Conservation (phyloP, 345 rosid genomes). For the Eucalyptus decipiens region DNA sequence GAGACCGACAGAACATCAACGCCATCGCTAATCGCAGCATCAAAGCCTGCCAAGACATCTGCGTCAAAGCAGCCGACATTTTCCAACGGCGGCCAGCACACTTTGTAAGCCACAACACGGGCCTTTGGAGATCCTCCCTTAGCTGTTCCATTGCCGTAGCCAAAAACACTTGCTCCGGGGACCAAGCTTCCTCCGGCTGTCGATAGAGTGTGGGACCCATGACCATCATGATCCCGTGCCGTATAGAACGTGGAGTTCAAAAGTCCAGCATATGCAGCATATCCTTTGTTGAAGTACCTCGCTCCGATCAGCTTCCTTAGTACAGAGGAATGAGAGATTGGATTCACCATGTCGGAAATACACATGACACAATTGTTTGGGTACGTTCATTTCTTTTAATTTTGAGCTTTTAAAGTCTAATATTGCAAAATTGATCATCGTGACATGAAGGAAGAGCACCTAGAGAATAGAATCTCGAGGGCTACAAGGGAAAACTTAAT, state of each 20-base stretch:
- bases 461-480: not conserved
- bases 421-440: not conserved
- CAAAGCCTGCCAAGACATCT: constrained; percentile 19
- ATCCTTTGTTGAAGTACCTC: constrained; percentile 2
- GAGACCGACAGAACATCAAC: constrained; percentile 24
- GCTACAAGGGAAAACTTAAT: not conserved
- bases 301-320: constrained; percentile 5
- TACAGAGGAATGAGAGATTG: not conserved
- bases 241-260: not conserved
- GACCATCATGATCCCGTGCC: constrained; percentile 10
- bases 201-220: constrained; percentile 20
- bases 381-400: not conserved
- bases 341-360: not conserved
- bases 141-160: constrained; percentile 15
- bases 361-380: not conserved
- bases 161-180: not conserved
- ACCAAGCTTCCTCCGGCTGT: constrained; percentile 10
- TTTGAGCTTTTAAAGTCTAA: not conserved
- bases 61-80: constrained; percentile 10
- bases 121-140: constrained; percentile 30
- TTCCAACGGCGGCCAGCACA: constrained; percentile 8
- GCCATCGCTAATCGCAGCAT: constrained; percentile 19
- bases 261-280: not conserved
- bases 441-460: not conserved
- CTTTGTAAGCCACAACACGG: constrained; percentile 26